Base-by-base conservation (phyloP, 768 basidiomycete species). In the Auriculariales sp. region DNA sequence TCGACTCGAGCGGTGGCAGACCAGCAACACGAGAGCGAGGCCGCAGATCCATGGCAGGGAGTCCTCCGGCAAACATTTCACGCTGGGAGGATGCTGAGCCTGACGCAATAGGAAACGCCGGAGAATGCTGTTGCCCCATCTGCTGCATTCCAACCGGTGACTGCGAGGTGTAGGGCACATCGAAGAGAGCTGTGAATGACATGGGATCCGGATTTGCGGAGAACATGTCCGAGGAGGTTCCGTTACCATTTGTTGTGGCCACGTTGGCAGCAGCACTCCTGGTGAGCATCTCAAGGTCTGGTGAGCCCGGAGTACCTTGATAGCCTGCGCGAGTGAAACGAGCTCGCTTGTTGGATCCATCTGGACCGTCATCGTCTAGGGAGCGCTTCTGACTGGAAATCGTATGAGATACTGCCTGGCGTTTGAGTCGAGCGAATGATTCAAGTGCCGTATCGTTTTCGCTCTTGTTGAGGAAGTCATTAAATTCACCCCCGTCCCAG, bases 381-480 rank as follows among this genome's bases (percentile, higher is more conserved):
- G 30, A 9, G 4, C 31, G 30, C 29, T 60, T 58, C 10, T 44
- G 39, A 19, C 10, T 44, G 19, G 39, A 19, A 25, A n/a, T 36
- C 35, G 39, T 25, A 25, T 53, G 52, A 3, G 65, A 65, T 10
- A 44, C 15, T 9, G 39, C 17, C 39, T 44, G 39, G 22, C 39
- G 39, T 62, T 82, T 92, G 55, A 89, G 78, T 3, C 72, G 56
- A 54, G 88, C 81, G 58, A 83, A 92, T 47, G 88, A 82, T 60
- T 94, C 91, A 73, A 84, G 90, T 30, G 90, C 91, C 1, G 89
- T 91, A 59, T 94, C 92, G 0, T 90, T 92, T 66, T 95, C 92
- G 0, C 84, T 77, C 57, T 79, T 81, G 64, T 85, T 89, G 54
- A 94, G 68, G 55, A 81, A 86, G 46, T 75, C 78, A 54, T 84